phyloP scores from a whole-genome alignment of 2,329 filamentous ascomycete genomes.

The Penicillium griseofulvum region DNA sequence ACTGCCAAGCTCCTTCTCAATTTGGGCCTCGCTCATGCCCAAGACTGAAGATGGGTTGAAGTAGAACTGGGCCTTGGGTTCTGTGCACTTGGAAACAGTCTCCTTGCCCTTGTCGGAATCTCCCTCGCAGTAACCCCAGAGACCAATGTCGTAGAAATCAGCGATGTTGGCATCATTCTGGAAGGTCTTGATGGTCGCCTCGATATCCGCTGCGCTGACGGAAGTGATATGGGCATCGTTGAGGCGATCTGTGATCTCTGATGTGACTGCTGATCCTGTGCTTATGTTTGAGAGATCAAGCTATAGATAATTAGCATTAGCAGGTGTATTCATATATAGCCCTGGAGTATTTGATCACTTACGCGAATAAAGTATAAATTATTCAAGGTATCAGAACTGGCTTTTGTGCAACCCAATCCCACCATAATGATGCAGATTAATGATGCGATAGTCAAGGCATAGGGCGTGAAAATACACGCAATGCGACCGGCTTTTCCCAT shows the following conservation, averaged over 20 bases:
- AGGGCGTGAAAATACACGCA: slow-evolving; percentile 83
- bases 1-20: slow-evolving; percentile 64
- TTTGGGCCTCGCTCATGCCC: slow-evolving; percentile 55
- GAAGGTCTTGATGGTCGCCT: slow-evolving; percentile 36
- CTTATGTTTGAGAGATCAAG: slow-evolving; percentile 63
- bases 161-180: slow-evolving; percentile 57
- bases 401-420: slow-evolving; percentile 56
- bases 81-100: slow-evolving; percentile 62
- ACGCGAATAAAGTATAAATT: slow-evolving; percentile 58
- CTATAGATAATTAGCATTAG: slow-evolving; percentile 21
- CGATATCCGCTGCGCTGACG: slow-evolving; percentile 39
- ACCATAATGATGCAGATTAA: slow-evolving; percentile 66
- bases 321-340: neutral
- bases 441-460: slow-evolving; percentile 73
- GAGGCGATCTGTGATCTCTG: slow-evolving; percentile 31
- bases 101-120: slow-evolving; percentile 54
- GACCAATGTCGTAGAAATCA: slow-evolving; percentile 74
- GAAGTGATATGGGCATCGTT: slow-evolving; percentile 34
- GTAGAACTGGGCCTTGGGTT: slow-evolving; percentile 73
- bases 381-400: slow-evolving; percentile 46
- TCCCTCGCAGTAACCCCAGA: slow-evolving; percentile 84
- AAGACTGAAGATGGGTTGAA: slow-evolving; percentile 67
- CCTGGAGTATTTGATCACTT: slow-evolving; percentile 15
- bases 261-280: slow-evolving; percentile 41
- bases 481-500: slow-evolving; percentile 77